phyloP scores from a whole-genome alignment of 2,329 filamentous ascomycete species.

The Penicillium sp. region DNA sequence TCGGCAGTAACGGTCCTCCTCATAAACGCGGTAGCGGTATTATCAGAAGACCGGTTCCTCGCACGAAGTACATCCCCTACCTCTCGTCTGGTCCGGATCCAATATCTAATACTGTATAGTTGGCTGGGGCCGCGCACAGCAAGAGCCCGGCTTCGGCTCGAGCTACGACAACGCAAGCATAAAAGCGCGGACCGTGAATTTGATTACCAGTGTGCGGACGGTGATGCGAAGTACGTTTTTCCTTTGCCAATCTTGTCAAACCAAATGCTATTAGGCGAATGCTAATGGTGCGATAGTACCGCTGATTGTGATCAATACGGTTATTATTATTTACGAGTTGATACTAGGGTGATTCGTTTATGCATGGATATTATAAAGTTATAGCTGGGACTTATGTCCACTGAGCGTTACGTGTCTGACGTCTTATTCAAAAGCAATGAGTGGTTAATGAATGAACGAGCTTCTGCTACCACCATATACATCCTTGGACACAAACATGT shows the following conservation, averaged over 20 bases:
- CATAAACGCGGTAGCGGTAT: slow-evolving; percentile 87
- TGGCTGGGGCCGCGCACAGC: slow-evolving; percentile 64
- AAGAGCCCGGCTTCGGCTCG: slow-evolving; percentile 74
- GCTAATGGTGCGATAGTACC: slow-evolving; percentile 58
- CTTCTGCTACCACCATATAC: background rate
- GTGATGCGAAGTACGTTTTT: slow-evolving; percentile 78
- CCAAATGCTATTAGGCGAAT: too few species aligned
- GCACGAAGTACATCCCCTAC: slow-evolving; percentile 58
- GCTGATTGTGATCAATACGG: slow-evolving; percentile 74
- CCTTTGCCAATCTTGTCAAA: background rate
- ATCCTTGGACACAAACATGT: too few species aligned
- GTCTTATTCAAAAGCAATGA: too few species aligned
- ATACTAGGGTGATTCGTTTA: slow-evolving; percentile 57
- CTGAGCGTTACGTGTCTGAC: background rate
- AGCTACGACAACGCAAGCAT: slow-evolving; percentile 69
- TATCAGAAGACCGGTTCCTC: slow-evolving; percentile 93
- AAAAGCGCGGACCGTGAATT: slow-evolving; percentile 80
- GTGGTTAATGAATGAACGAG: too few species aligned
- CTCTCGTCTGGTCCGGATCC: background rate
- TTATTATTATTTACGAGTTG: slow-evolving; percentile 80
- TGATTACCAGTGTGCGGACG: slow-evolving; percentile 86
- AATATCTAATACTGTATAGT: slow-evolving; percentile 48
- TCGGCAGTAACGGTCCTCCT: slow-evolving; percentile 64
- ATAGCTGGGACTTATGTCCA: background rate
- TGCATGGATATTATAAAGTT: background rate